Base-by-base conservation (phyloP, 176 grass and related monocot genomes). In the Thinopyrum elongatum region DNA sequence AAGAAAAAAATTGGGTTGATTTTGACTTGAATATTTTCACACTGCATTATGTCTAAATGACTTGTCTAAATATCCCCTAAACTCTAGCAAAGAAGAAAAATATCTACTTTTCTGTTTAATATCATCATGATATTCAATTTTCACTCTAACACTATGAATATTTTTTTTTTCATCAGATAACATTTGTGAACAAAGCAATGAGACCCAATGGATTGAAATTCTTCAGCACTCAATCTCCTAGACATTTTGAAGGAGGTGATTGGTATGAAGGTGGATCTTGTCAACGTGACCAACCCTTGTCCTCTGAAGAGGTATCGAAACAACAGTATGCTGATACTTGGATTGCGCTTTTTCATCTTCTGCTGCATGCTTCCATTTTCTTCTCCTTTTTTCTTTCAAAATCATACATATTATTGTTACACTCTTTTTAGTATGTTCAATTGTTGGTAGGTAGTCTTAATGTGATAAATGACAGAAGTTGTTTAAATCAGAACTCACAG, bases 171-270 rank as follows among this genome's bases (percentile, higher is more conserved):
- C 6, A 68, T 75, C 79, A 98, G 96, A 65, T 91, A 78, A 61
- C 26, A 35, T 95, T 92, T 46, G 78, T 63, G 70, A 81, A 98
- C 44, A 83, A 88, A 90, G 64, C 46, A 77, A 79, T 49, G 7
- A 79, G 78, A 70, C 80, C 60, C 53, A 85, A 86, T 33, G 62
- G 79, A 49, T 61, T 84, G 17, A 94, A 92, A 79, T 92, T 95
- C 70, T 95, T 98, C 58, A 82, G 96, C 83, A 92, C 93, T 8
- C 91, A 98, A 84, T 98, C 93, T 30, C 96, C 96, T 42, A 90
- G 93, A 57, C 96, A 98, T 89, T 98, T 98, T 82, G 96, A 95
- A 91, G 93, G 90, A 72, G 96, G 93, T 83, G 96, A 95, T 25
- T 98, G 96, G 96, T 89, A 98, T 82, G 75, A 88, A 86, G 91